Evolutionary conservation across 139 green algal genomes (phyloP).

Genomic region (Chlamydomonas schloesseri): DNA sequence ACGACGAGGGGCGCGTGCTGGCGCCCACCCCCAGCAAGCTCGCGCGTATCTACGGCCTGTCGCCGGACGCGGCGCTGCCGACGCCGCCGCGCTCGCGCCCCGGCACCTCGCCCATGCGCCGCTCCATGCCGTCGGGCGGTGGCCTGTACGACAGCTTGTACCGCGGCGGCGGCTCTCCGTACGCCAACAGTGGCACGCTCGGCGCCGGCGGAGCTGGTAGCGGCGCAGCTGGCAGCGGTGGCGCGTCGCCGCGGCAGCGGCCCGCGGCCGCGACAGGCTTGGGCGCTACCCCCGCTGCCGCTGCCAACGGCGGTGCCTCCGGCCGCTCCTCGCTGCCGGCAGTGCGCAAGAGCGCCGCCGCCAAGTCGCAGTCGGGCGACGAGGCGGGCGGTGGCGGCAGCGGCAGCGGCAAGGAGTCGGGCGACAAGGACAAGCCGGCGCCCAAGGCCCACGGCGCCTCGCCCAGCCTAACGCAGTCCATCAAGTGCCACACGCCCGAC

Average conservation of each 20-base stretch:
- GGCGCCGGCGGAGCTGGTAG: no score
- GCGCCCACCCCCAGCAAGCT: neutral
- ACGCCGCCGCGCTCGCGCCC: neutral
- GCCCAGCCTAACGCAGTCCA: neutral
- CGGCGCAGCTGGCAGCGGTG: neutral
- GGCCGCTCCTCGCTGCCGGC: neutral
- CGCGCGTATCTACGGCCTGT: neutral
- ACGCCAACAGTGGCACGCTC: no score
- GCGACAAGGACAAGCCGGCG: neutral
- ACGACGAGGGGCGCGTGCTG: neutral
- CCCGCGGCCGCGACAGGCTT: neutral
- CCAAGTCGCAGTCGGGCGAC: no score
- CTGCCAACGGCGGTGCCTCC: neutral
- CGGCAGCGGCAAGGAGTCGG: neutral
- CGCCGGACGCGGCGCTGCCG: neutral
- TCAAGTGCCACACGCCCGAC: conserved; percentile 24
- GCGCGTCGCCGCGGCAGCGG: no score
- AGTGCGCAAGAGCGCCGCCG: conserved; percentile 1
- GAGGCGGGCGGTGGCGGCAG: neutral
- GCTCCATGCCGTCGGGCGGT: neutral
- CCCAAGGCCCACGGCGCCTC: neutral
- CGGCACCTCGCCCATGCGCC: neutral
- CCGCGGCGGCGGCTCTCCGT: no score
- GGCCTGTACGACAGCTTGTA: neutral
- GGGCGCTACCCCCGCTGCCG: no score